Base-by-base conservation (phyloP, 805 yeast genomes). In the Cyberlindnera veronae region DNA sequence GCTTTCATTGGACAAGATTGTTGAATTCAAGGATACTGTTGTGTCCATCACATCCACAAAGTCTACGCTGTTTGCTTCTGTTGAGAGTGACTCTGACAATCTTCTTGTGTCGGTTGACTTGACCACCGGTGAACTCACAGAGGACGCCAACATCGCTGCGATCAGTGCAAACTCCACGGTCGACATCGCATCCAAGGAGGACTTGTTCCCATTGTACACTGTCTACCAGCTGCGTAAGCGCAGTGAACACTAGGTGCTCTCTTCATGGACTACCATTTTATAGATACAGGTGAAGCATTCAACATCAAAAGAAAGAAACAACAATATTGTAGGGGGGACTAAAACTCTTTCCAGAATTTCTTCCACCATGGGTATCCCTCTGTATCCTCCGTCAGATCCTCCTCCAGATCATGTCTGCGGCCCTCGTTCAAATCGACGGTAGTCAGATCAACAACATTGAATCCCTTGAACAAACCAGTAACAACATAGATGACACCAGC, bases 151-250 rank as follows among this genome's bases (percentile, higher is more conserved):
- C 3, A 5, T 38, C 26, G 5, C 36, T 15, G 34, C 42, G 6
- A 45, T 57, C 17, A 21, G 48, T 3, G 30, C 18, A 4, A 51
- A 43, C 22, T 50, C 57, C 2, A 22, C 41, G 3, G 57, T 50
- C 20, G 56, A 54, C 24, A 46, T 54, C 20, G 30, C 39, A 1
- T 44, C 55, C 2, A 54, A 44, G 31, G 57, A 51, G 5, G 55
- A 55, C 7, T 23, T 53, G 16, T 57, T 46, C 49, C 83, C 84
- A 13, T 68, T 80, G 45, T 78, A 77, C 55, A 68, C 70, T 28
- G 66, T 73, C 26, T 68, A 69, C 41, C 67, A 73, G 31, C 63
- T 80, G 47, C 74, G 84, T 55, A 80, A 80, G 60, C 71, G 85
- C 62, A 74, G 84, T 56, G 85, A 80, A 50, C 81, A 79, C 57